Conservation (phyloP, 2,329 filamentous ascomycete species). For the Xylariaceae sp. region DNA sequence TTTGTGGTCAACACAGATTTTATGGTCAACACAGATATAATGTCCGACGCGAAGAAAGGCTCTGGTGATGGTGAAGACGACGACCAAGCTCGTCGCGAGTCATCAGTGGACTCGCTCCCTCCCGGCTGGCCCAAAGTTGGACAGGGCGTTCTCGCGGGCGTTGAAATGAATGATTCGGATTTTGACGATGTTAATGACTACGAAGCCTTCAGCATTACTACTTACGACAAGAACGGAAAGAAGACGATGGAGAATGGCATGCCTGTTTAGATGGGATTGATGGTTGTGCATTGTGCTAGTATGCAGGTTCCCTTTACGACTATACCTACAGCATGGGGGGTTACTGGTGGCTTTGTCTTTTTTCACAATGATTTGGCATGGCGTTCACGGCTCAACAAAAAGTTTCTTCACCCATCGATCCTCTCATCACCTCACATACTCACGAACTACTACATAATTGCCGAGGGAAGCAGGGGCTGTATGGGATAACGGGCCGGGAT, state of each 20-base stretch:
- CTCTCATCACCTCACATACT: background rate
- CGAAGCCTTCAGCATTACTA: conserved; percentile 34
- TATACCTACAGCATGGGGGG: background rate
- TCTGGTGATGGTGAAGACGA: conserved; percentile 18
- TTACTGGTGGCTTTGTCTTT: background rate
- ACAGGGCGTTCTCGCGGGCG: conserved; percentile 28
- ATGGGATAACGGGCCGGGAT: background rate
- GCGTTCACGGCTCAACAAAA: background rate
- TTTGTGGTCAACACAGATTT: conserved; percentile 22
- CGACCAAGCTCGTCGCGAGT: conserved; percentile 22
- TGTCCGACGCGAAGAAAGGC: conserved; percentile 11
- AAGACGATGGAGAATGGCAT: conserved; percentile 32
- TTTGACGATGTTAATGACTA: conserved; percentile 31
- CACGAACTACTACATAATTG: background rate
- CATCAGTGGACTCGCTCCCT: conserved; percentile 29
- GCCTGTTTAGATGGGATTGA: conserved; percentile 15
- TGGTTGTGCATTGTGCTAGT: background rate
- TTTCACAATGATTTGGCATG: background rate
- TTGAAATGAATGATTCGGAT: conserved; percentile 29
- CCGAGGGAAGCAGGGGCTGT: background rate
- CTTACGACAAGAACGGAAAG: conserved; percentile 31
- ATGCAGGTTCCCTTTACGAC: background rate
- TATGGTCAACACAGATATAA: conserved; percentile 2
- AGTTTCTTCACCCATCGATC: background rate
- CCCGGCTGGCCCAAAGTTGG: conserved; percentile 31